Evolutionary conservation across 257 asterid genomes (phyloP).

Genomic region (Solanum chilense): DNA sequence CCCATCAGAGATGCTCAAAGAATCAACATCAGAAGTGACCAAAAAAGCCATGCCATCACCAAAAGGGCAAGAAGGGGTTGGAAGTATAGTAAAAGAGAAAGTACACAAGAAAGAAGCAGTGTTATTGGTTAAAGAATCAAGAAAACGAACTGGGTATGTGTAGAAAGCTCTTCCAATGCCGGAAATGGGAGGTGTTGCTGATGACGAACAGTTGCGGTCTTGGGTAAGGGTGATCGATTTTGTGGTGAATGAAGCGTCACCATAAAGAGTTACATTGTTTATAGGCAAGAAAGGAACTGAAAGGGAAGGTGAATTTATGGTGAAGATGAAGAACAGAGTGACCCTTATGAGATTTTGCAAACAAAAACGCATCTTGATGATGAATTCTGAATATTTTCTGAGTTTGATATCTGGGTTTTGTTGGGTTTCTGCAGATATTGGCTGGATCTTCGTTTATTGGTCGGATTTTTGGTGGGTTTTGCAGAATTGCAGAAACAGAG

Average conservation of each 20-base stretch:
- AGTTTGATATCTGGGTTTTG: neutral
- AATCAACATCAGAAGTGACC: slow-evolving; percentile 31
- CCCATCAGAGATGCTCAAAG: slow-evolving; percentile 31
- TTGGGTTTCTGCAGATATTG: neutral
- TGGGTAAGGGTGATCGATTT: slow-evolving; percentile 40
- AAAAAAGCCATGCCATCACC: slow-evolving; percentile 68
- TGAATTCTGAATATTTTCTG: neutral
- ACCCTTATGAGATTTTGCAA: slow-evolving; percentile 7
- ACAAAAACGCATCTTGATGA: slow-evolving; percentile 4
- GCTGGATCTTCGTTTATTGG: neutral
- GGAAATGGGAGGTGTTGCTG: slow-evolving; percentile 4
- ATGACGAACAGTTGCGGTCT: slow-evolving; percentile 20
- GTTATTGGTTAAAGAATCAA: slow-evolving; percentile 32
- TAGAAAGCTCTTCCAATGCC: slow-evolving; percentile 57
- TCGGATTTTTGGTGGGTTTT: neutral
- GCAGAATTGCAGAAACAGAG: neutral
- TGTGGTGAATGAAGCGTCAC: slow-evolving; percentile 34
- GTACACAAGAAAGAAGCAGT: slow-evolving; percentile 51
- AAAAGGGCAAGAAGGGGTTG: slow-evolving; percentile 39
- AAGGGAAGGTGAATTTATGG: slow-evolving; percentile 14
- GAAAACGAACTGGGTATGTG: slow-evolving; percentile 46
- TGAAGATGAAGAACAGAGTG: slow-evolving; percentile 4
- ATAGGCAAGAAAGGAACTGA: slow-evolving; percentile 14
- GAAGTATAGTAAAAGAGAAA: slow-evolving; percentile 48
- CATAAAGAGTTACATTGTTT: slow-evolving; percentile 36